These are phyloP conservation scores for Ilyonectria destructans DNA, from an alignment of 2,329 filamentous ascomycete genomes.

Conservation along the genomic window DNA sequence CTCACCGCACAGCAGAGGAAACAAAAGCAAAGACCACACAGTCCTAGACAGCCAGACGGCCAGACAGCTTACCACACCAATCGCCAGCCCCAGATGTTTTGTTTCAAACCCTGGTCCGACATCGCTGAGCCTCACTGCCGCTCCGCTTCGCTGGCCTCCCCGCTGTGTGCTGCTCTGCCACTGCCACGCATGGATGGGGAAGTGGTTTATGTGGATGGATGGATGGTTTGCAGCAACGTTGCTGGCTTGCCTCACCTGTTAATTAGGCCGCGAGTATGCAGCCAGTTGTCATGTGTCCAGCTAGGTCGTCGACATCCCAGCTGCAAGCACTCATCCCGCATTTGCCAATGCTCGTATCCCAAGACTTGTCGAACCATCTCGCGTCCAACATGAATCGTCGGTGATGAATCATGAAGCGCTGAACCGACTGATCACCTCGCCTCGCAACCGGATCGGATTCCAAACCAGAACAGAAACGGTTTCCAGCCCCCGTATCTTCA, in stretches of 20 bases:
- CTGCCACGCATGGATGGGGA: background rate
- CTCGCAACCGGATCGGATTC: background rate
- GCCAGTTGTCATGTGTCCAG: conserved; percentile 16
- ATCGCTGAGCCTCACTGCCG: conserved; percentile 28
- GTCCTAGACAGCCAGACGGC: background rate
- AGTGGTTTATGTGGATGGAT: background rate
- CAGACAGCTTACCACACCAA: conserved; percentile 1
- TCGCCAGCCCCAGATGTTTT: conserved; percentile 9
- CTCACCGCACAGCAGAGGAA: conserved; percentile 11
- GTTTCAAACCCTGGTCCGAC: conserved; percentile 26
- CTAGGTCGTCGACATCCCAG: conserved; percentile 2
- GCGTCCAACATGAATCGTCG: background rate
- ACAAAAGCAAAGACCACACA: background rate
- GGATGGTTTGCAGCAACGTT: background rate
- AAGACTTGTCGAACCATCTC: conserved; percentile 20
- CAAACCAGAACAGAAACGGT: background rate
- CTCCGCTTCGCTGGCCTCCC: background rate
- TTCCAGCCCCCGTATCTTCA: background rate
- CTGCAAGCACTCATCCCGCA: conserved; percentile 35
- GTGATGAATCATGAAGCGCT: background rate
- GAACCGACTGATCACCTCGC: background rate
- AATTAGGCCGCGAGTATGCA: conserved; percentile 20
- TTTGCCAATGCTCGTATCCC: conserved; percentile 26
- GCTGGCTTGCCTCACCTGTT: conserved; percentile 8
- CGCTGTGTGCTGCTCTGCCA: background rate